Evolutionary conservation across 108 stramenopile species (phyloP).

Genomic region (Hondaea fermentalgiana): DNA sequence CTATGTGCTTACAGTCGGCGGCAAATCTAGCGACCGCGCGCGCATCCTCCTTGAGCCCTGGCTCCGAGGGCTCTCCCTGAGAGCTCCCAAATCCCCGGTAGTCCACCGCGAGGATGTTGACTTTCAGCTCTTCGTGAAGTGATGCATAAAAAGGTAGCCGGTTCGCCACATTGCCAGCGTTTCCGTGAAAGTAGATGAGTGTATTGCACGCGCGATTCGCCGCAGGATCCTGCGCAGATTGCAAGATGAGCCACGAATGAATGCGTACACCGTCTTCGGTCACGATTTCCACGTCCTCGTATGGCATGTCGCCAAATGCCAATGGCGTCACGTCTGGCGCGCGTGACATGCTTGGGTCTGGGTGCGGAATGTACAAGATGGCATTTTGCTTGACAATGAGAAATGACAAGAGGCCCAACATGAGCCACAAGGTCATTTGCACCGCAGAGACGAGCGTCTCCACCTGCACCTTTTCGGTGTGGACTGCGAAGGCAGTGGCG

Average conservation of each 20-base stretch:
- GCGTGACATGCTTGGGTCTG: neutral
- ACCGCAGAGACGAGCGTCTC: neutral
- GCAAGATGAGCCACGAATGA: constrained; percentile 75
- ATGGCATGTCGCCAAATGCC: neutral
- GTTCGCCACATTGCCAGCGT: constrained; percentile 93
- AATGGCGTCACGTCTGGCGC: neutral
- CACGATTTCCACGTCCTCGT: constrained; percentile 31
- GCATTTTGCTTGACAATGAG: neutral
- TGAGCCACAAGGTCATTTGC: neutral
- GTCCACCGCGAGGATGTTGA: constrained; percentile 77
- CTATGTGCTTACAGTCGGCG: constrained; percentile 44
- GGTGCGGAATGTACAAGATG: constrained; percentile 15
- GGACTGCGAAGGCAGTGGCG: neutral
- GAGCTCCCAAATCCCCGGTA: constrained; percentile 83
- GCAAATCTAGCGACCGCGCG: constrained; percentile 60
- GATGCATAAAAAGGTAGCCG: constrained; percentile 71
- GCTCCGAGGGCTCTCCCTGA: constrained; percentile 60
- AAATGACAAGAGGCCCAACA: neutral
- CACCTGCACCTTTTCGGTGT: neutral
- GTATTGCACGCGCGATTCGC: constrained; percentile 51
- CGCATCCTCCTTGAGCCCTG: constrained; percentile 72
- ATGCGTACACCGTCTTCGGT: constrained; percentile 58
- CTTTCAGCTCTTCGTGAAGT: constrained; percentile 58
- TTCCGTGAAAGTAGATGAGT: constrained; percentile 89
- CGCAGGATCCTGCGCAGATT: constrained; percentile 33